Evolutionary conservation across 257 asterid species (phyloP).

Genomic region (Sherardia arvensis): DNA sequence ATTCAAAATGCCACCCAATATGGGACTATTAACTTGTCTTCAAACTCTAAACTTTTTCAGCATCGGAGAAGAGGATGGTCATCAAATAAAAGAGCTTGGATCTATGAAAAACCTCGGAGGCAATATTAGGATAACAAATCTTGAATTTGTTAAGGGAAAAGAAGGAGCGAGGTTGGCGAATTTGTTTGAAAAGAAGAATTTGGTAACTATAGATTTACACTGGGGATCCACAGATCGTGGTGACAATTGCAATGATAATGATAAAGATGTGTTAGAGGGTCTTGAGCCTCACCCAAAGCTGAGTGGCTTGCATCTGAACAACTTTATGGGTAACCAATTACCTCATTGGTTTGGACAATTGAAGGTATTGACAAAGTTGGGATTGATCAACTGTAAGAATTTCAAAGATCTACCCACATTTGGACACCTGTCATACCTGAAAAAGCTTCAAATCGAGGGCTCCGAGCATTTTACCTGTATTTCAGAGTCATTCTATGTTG

Average conservation of each 20-base stretch:
- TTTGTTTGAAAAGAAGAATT: conserved; percentile 2
- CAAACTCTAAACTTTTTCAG: not conserved
- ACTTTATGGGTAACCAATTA: too few species aligned
- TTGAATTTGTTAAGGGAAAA: conserved; percentile 8
- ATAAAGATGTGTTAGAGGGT: conserved; percentile 19
- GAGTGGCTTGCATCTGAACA: too few species aligned
- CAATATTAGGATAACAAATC: not conserved
- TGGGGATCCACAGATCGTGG: not conserved
- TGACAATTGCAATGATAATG: not conserved
- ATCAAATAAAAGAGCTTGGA: conserved; percentile 20
- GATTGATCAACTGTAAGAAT: too few species aligned
- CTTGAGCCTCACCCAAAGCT: conserved; percentile 25
- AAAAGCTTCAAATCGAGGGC: too few species aligned
- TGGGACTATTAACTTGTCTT: conserved; percentile 19
- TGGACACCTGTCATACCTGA: too few species aligned
- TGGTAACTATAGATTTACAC: not conserved
- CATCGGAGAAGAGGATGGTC: conserved; percentile 12
- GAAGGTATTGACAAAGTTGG: too few species aligned
- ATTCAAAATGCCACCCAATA: conserved; percentile 4
- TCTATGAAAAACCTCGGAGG: conserved; percentile 18
- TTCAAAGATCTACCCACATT: too few species aligned
- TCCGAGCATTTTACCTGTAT: too few species aligned
- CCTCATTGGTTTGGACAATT: too few species aligned
- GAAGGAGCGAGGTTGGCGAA: conserved; percentile 11
- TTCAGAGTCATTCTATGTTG: too few species aligned